Evolutionary conservation across 2,329 filamentous ascomycete species (phyloP).

Genomic region (Alternaria dauci): DNA sequence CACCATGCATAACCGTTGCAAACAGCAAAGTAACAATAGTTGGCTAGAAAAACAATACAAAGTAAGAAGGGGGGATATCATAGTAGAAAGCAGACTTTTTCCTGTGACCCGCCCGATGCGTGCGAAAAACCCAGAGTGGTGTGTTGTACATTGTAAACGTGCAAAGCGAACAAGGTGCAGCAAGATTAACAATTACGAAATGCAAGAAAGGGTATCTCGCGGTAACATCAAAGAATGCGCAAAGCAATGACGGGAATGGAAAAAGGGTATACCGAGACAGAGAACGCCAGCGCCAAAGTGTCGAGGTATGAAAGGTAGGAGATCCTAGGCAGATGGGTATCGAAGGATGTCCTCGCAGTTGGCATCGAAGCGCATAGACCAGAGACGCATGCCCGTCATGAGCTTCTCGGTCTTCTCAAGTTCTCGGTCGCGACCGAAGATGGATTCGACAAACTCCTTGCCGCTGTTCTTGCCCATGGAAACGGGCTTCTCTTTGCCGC

Average conservation of each 20-base stretch:
- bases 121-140: constrained; percentile 29
- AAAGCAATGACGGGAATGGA: constrained; percentile 27
- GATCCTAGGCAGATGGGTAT: constrained; percentile 53
- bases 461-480: constrained; percentile 89
- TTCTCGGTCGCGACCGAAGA: constrained; percentile 91
- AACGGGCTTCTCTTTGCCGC: constrained; percentile 66
- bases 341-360: constrained; percentile 91
- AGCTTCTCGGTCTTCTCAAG: constrained; percentile 89
- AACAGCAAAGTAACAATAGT: constrained; percentile 24
- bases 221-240: constrained; percentile 43
- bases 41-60: constrained; percentile 27
- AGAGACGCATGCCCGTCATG: constrained; percentile 87
- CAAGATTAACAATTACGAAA: constrained; percentile 50
- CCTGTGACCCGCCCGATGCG: constrained; percentile 50
- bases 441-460: constrained; percentile 92
- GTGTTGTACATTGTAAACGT: constrained; percentile 49
- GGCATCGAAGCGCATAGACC: constrained; percentile 93
- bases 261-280: constrained; percentile 32
- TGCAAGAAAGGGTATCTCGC: constrained; percentile 53
- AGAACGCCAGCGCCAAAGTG: constrained; percentile 41
- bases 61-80: constrained; percentile 45
- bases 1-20: constrained; percentile 25
- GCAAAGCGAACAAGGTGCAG: constrained; percentile 44
- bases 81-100: constrained; percentile 48
- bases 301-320: constrained; percentile 24